These are phyloP conservation scores for Pleurostoma richardsiae DNA, from an alignment of 2,329 filamentous ascomycete genomes.

Conservation along the genomic window DNA sequence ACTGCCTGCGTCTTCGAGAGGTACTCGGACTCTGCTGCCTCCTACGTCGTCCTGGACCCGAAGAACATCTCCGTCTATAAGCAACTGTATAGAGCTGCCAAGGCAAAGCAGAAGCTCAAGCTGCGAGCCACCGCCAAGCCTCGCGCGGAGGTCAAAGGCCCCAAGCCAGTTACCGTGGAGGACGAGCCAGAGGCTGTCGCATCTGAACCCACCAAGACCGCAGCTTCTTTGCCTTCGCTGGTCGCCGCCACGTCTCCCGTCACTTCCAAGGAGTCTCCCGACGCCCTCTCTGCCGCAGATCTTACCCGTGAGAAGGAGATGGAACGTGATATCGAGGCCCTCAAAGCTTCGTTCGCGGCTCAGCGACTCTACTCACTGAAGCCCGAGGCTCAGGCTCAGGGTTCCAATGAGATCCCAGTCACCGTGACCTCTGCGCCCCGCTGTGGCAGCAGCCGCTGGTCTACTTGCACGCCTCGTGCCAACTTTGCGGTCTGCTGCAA, in stretches of 20 bases:
- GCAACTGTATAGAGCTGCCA: conserved; percentile 92
- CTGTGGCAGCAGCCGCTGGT: conserved; percentile 8
- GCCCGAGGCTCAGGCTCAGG: not conserved
- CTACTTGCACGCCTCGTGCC: conserved; percentile 15
- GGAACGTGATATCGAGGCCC: conserved; percentile 9
- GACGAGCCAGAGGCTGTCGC: conserved; percentile 35
- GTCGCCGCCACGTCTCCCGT: conserved; percentile 6
- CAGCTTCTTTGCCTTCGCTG: conserved; percentile 12
- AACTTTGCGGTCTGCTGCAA: conserved; percentile 92
- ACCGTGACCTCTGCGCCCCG: not conserved
- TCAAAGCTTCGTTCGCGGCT: conserved; percentile 10
- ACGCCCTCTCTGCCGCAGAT: not conserved
- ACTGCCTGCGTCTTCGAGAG: conserved; percentile 73
- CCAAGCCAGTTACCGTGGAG: conserved; percentile 44
- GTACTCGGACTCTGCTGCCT: conserved; percentile 86
- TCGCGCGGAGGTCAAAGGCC: conserved; percentile 24
- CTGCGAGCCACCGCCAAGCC: conserved; percentile 60
- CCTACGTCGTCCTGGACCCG: conserved; percentile 75
- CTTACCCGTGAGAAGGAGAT: conserved; percentile 7
- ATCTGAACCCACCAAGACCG: conserved; percentile 9
- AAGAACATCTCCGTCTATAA: conserved; percentile 84
- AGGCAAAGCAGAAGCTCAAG: conserved; percentile 96
- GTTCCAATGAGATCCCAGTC: not conserved
- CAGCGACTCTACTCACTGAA: not conserved
- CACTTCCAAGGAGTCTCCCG: not conserved